phyloP scores from a whole-genome alignment of 257 asterid species.

The Asclepias syriaca region DNA sequence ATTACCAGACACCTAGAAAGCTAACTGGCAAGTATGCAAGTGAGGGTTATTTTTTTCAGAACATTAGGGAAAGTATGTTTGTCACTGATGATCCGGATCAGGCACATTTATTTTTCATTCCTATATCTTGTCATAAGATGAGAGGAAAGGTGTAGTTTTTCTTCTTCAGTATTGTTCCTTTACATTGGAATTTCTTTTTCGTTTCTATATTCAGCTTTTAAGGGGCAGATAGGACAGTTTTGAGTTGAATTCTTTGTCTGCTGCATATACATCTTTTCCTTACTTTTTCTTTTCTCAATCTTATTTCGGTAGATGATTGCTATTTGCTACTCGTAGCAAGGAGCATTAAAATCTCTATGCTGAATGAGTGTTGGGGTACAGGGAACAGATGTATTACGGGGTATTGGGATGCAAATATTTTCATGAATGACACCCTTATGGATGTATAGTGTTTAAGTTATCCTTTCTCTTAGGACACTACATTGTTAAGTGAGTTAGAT shows the following conservation, averaged over 20 bases:
- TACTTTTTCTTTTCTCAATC: neutral
- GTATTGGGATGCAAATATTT: neutral
- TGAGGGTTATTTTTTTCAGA: constrained; percentile 92
- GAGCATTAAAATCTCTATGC: neutral
- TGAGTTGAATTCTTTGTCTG: neutral
- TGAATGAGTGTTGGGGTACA: neutral
- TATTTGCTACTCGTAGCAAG: neutral
- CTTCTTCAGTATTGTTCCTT: neutral
- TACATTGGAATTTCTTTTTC: neutral
- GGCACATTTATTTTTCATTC: constrained; percentile 92
- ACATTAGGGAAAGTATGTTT: constrained; percentile 77
- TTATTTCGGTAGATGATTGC: neutral
- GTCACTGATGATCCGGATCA: constrained; percentile 74
- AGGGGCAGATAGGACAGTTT: neutral
- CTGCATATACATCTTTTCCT: neutral
- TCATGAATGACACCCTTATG: neutral
- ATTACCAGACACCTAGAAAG: constrained; percentile 93
- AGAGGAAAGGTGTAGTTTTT: constrained; percentile 74
- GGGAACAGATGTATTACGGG: neutral
- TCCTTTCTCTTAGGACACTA: neutral
- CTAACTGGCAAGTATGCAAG: constrained; percentile 93
- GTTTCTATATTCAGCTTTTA: neutral
- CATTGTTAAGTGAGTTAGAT: neutral
- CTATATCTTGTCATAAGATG: constrained; percentile 98
- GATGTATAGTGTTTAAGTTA: neutral